phyloP scores from a whole-genome alignment of 257 asterid genomes.

The Penstemon eatonii region DNA sequence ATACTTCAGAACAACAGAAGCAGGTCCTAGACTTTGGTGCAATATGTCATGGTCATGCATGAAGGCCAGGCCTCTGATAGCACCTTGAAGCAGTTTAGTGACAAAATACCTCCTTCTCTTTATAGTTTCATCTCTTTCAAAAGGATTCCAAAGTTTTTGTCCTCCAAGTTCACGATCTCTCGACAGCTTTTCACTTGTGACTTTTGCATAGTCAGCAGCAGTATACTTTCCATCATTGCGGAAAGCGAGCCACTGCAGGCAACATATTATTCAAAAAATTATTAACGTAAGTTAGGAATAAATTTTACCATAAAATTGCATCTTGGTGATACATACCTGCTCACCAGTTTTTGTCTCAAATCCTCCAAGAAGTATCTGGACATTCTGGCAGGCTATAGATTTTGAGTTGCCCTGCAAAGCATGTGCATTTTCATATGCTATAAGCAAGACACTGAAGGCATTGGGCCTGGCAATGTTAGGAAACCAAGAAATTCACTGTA shows the following conservation, averaged over 20 bases:
- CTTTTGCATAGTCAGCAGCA: conserved; percentile 84
- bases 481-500: conserved; percentile 29
- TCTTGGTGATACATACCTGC: conserved; percentile 52
- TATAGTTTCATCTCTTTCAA: conserved; percentile 63
- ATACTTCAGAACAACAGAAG: conserved; percentile 85
- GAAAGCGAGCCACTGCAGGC: conserved; percentile 90
- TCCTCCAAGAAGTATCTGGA: conserved; percentile 86
- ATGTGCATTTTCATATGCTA: conserved; percentile 21
- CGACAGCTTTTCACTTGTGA: conserved; percentile 67
- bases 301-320: conserved; percentile 18
- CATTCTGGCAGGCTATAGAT: conserved; percentile 45
- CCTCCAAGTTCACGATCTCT: conserved; percentile 49
- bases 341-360: conserved; percentile 95
- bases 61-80: conserved; percentile 66
- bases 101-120: conserved; percentile 67
- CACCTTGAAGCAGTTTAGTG: conserved; percentile 71
- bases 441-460: conserved; percentile 1
- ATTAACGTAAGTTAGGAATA: background rate
- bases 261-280: conserved; percentile 18
- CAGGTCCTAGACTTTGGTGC: conserved; percentile 97
- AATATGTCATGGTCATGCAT: conserved; percentile 75
- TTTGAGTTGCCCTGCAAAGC: conserved; percentile 59
- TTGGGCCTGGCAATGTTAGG: background rate
- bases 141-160: conserved; percentile 74
- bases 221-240: conserved; percentile 78